A percentile compares a stretch with the other conserved stretches of the same genome.
These are phyloP conservation scores for Phycomyces nitens DNA, from an alignment of 192 early-diverging fungal species.

Conservation along the genomic window DNA sequence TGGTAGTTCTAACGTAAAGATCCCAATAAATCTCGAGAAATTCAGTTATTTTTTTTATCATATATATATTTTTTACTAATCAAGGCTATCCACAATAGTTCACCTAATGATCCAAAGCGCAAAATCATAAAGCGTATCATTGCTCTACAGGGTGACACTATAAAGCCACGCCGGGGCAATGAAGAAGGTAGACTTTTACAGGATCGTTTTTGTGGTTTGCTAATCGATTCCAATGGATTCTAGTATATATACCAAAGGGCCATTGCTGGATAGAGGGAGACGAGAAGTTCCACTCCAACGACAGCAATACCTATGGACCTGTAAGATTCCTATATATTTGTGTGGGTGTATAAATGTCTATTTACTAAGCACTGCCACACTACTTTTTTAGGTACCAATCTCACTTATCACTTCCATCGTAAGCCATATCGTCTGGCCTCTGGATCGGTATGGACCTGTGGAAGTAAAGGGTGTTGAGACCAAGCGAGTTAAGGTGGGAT, in stretches of 20 bases:
- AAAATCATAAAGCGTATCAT: conserved; percentile 83
- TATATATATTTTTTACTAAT: background rate
- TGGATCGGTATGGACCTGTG: conserved; percentile 57
- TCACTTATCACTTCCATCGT: conserved; percentile 63
- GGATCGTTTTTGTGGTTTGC: no score
- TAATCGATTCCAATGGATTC: no score
- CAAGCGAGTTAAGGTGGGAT: conserved; percentile 3
- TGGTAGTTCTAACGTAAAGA: conserved; percentile 57
- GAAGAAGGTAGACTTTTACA: conserved; percentile 13
- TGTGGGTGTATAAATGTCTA: no score
- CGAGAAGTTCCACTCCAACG: conserved; percentile 77
- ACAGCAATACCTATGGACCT: conserved; percentile 79
- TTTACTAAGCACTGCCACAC: background rate
- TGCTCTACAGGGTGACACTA: conserved; percentile 76
- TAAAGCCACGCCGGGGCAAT: conserved; percentile 41
- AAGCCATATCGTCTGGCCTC: conserved; percentile 63
- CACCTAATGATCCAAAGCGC: conserved; percentile 66
- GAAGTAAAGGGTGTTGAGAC: conserved; percentile 1
- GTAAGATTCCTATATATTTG: conserved; percentile 40
- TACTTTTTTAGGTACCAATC: conserved; percentile 53
- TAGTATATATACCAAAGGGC: conserved; percentile 66
- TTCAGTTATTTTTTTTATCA: background rate
- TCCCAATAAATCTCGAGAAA: no score
- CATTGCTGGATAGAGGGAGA: conserved; percentile 88
- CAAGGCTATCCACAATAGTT: no score